Evolutionary conservation across 2,329 filamentous ascomycete species (phyloP).

Genomic region (Trichoderma koningiopsis): DNA sequence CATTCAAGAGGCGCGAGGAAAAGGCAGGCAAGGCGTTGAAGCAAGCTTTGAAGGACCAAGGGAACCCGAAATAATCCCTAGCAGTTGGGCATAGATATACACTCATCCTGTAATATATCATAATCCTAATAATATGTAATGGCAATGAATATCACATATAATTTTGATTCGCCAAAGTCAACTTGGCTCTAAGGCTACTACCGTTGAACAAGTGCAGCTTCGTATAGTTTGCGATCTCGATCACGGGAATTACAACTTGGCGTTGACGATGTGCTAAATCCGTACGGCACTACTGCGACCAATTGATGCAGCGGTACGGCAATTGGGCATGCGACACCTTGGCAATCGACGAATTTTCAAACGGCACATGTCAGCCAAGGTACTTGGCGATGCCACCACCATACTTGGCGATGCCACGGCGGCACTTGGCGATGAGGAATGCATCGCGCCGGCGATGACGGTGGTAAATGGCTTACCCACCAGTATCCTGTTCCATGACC

Average conservation of each 20-base stretch:
- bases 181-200: not conserved
- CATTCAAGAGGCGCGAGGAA: slow-evolving; percentile 58
- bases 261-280: not conserved
- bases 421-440: slow-evolving; percentile 1
- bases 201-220: not conserved
- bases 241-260: not conserved
- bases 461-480: not conserved
- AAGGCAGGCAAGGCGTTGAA: slow-evolving; percentile 53
- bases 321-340: slow-evolving; percentile 11
- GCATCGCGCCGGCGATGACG: not conserved
- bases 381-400: slow-evolving; percentile 1
- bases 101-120: not conserved
- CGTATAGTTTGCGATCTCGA: not conserved
- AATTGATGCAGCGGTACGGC: not conserved
- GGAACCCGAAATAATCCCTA: not conserved
- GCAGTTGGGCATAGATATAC: not conserved
- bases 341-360: not conserved
- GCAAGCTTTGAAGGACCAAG: slow-evolving; percentile 31
- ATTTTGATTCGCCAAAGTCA: not conserved
- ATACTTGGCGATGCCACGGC: too few relatives aligned
- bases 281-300: not conserved
- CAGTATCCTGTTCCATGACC: not conserved
- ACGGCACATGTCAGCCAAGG: not conserved
- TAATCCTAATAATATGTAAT: not conserved
- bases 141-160: not conserved